A percentile compares a stretch with the other conserved stretches of the same genome.
Conservation (phyloP, 2,329 filamentous ascomycete species). For the Mariannaea elegans region DNA sequence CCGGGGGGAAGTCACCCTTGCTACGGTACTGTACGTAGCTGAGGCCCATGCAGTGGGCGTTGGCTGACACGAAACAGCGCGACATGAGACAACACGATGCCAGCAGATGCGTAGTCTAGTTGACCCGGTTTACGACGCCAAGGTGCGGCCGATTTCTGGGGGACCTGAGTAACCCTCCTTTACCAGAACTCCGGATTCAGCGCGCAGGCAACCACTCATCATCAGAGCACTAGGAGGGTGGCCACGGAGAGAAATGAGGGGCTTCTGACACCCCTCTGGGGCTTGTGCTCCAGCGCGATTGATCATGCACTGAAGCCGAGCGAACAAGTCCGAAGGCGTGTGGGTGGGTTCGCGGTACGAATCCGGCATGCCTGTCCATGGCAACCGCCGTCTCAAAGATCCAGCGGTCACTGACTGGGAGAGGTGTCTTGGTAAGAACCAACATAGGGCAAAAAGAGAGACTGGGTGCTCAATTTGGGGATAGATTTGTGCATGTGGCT, state of each 20-base stretch:
- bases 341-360: background rate
- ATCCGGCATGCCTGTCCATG: background rate
- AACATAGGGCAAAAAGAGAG: background rate
- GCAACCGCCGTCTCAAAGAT: background rate
- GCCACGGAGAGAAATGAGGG: background rate
- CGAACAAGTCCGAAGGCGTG: background rate
- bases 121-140: slow-evolving; percentile 1
- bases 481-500: background rate
- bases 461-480: background rate
- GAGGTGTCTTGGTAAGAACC: background rate
- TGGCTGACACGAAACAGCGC: background rate
- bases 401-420: background rate
- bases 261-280: slow-evolving; percentile 4
- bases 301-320: slow-evolving; percentile 2
- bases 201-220: slow-evolving; percentile 10
- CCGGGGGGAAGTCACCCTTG: too few species aligned
- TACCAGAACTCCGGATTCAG: slow-evolving; percentile 31
- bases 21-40: too few species aligned
- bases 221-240: slow-evolving; percentile 11
- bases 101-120: slow-evolving; percentile 8
- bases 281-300: slow-evolving; percentile 8
- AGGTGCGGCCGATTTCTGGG: slow-evolving; percentile 11
- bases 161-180: slow-evolving; percentile 24
- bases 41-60: slow-evolving; percentile 25
- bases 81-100: slow-evolving; percentile 21